Percentiles rank a stretch among this genome's conserved stretches.
phyloP scores from a whole-genome alignment of 1,284 basidiomycete genomes.

The Sutorius eximius region DNA sequence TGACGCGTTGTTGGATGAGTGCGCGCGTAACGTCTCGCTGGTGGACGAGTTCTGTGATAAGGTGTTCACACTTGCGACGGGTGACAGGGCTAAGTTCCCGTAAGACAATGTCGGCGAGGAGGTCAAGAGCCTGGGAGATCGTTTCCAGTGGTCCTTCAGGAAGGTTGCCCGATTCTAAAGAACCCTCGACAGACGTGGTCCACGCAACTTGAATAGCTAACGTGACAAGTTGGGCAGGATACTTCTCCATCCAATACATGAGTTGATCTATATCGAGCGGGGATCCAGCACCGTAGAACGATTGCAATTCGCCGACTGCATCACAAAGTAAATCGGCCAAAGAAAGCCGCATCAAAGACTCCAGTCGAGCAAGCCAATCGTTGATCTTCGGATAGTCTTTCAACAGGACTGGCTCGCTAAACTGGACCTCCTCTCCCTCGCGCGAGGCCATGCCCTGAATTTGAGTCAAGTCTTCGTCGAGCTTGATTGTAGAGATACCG shows the following conservation, averaged over 20 bases:
- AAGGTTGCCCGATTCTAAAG: slow-evolving; percentile 56
- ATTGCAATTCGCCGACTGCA: slow-evolving; percentile 76
- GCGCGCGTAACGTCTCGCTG: slow-evolving; percentile 92
- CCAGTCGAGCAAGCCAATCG: slow-evolving; percentile 94
- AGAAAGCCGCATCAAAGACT: slow-evolving; percentile 93
- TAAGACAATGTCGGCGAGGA: slow-evolving; percentile 94
- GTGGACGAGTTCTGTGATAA: slow-evolving; percentile 98
- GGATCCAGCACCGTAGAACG: slow-evolving; percentile 73
- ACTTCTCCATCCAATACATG: slow-evolving; percentile 89
- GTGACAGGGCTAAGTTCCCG: slow-evolving; percentile 87
- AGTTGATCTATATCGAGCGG: slow-evolving; percentile 64
- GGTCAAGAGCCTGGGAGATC: slow-evolving; percentile 82
- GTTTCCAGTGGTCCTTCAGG: slow-evolving; percentile 74
- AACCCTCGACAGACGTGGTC: slow-evolving; percentile 83
- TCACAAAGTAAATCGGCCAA: slow-evolving; percentile 81
- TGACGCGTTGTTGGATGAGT: slow-evolving; percentile 69
- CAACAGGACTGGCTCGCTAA: slow-evolving; percentile 81
- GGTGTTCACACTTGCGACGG: slow-evolving; percentile 95
- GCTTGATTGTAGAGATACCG: slow-evolving; percentile 85
- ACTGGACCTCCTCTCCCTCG: slow-evolving; percentile 91
- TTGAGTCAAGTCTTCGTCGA: slow-evolving; percentile 88
- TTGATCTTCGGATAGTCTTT: slow-evolving; percentile 98
- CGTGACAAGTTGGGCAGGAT: slow-evolving; percentile 94
- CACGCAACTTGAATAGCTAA: slow-evolving; percentile 93
- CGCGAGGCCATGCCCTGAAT: slow-evolving; percentile 91